phyloP scores from a whole-genome alignment of 495 filamentous ascomycete genomes.

The Neurospora sp. region DNA sequence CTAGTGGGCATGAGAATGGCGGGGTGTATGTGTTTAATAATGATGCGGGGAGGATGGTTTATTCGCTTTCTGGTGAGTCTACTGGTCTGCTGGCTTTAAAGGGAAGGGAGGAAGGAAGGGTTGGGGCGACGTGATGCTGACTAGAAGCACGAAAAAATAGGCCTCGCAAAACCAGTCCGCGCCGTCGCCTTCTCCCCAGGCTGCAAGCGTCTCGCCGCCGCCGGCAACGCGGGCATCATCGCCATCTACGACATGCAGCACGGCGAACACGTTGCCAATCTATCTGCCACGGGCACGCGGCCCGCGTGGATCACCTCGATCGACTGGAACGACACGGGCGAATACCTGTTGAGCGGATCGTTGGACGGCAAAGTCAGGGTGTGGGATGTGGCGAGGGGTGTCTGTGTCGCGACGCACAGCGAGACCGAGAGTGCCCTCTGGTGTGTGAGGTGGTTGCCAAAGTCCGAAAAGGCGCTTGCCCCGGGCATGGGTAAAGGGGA shows the following conservation, averaged over 20 bases:
- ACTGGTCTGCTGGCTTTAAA: too few species aligned
- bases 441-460: conserved; percentile 82
- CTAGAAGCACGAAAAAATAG: too few species aligned
- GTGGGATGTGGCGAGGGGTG: conserved; percentile 74
- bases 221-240: conserved; percentile 81
- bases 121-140: too few species aligned
- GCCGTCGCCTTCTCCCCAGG: conserved; percentile 78
- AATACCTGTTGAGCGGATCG: conserved; percentile 78
- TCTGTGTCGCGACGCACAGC: conserved; percentile 86
- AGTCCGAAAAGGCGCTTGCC: conserved; percentile 31
- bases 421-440: conserved; percentile 83
- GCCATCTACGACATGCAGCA: conserved; percentile 83
- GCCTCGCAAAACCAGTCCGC: conserved; percentile 75
- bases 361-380: conserved; percentile 92
- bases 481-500: conserved; percentile 55
- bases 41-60: conserved; percentile 71
- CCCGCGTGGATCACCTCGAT: conserved; percentile 79
- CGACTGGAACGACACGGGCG: conserved; percentile 89
- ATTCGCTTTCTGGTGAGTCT: conserved; percentile 68
- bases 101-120: too few species aligned
- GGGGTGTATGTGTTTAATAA: conserved; percentile 94
- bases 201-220: conserved; percentile 77
- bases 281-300: conserved; percentile 49
- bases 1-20: conserved; percentile 87
- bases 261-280: conserved; percentile 83